phyloP scores from a whole-genome alignment of 2,329 filamentous ascomycete genomes.

The Phialophora tarda region DNA sequence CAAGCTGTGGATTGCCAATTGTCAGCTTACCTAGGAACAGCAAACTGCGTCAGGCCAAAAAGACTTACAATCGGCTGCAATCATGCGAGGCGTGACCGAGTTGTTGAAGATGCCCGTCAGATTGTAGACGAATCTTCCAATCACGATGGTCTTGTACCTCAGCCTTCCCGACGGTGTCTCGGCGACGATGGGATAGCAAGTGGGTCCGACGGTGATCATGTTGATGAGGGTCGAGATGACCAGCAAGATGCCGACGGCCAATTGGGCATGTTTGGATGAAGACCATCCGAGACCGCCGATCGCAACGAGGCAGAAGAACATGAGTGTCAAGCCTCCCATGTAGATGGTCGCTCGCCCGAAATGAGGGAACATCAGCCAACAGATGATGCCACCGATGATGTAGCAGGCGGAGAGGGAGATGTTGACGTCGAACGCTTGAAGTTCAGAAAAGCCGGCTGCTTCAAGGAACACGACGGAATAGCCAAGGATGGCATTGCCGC shows the following conservation, averaged over 20 bases:
- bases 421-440: conserved; percentile 50
- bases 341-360: conserved; percentile 52
- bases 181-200: conserved; percentile 60
- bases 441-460: conserved; percentile 47
- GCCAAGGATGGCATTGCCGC: conserved; percentile 47
- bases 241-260: conserved; percentile 48
- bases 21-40: not conserved
- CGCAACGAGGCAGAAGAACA: conserved; percentile 48
- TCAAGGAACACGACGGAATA: conserved; percentile 50
- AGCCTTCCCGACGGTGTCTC: conserved; percentile 62
- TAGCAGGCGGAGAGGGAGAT: conserved; percentile 51
- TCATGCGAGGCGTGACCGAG: conserved; percentile 44
- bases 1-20: conserved; percentile 17
- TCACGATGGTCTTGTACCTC: conserved; percentile 61
- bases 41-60: not conserved
- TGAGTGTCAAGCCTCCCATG: conserved; percentile 48
- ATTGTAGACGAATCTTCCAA: conserved; percentile 60
- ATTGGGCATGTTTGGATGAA: conserved; percentile 34
- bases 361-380: conserved; percentile 51
- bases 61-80: conserved; percentile 35
- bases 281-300: conserved; percentile 46
- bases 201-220: conserved; percentile 61
- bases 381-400: conserved; percentile 49
- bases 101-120: conserved; percentile 56
- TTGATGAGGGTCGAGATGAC: conserved; percentile 63